Base-by-base conservation (phyloP, 306 rosid species). In the Cicer judaicum region DNA sequence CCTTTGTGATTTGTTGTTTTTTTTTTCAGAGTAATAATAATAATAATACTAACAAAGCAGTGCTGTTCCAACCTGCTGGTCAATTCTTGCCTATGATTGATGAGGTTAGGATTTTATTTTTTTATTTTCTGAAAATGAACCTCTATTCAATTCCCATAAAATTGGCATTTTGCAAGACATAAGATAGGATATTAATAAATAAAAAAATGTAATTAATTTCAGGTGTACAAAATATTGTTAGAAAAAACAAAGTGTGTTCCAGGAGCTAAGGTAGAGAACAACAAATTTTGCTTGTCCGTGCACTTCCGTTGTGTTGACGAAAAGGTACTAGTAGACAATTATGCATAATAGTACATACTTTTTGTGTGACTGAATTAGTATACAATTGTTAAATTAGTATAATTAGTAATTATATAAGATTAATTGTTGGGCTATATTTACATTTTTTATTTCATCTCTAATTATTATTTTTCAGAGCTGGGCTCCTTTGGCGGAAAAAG, bases 271-370 rank as follows among this genome's bases (percentile, higher is more conserved):
- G 97, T 94, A 78, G 98, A 94, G 87, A 84, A 94, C 73, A 94
- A 94, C 69, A 94, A 88, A 77, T 94, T 87, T 72, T 94, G 98
- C 72, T 77, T 90, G 70, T 91, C 98, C 72, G 97, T 94, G 44
- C 98, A 94, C 84, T 94, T 86, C 61, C 98, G 98, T 34, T 87
- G 98, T 75, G 98, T 94, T 72, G 96, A 94, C 48, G 98, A 94
- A 84, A 94, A 90, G 86, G 98, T 91, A 78, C 69, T 24, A 24
- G 29, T 24, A 24, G 29, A 24, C 29, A 24, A 24, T 24, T 24
- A 24, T 24, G 2, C 29, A 24, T 24, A 24, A 24, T 24, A 24
- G 29, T 24, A 24, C 3, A 24, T 24, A 24, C 2, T 24, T 24
- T 24, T 2, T 24, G 29, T 24, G 29, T 24, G 29, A 24, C 29